Conservation (phyloP, 768 basidiomycete species). For the Boletellus ananiceps region DNA sequence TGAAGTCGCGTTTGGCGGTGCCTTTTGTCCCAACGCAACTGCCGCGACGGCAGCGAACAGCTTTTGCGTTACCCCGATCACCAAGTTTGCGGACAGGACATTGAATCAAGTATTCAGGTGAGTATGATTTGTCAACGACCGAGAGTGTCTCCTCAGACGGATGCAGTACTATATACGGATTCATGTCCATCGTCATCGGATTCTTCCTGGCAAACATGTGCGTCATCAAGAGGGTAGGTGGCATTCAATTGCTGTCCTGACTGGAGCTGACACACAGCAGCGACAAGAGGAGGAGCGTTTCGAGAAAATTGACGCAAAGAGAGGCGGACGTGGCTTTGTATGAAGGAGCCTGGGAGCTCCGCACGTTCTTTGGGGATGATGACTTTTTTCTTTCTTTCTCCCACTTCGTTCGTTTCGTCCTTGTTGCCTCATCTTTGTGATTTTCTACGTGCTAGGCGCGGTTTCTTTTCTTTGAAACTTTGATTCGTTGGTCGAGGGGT, state of each 20-base stretch:
- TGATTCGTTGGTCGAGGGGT: background rate
- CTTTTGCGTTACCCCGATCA: slow-evolving; percentile 72
- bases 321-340: slow-evolving; percentile 83
- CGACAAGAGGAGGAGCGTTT: slow-evolving; percentile 79
- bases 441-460: slow-evolving; percentile 3
- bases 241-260: background rate
- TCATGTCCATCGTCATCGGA: slow-evolving; percentile 71
- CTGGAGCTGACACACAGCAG: slow-evolving; percentile 35
- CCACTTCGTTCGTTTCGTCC: background rate
- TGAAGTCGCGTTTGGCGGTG: slow-evolving; percentile 53
- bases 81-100: slow-evolving; percentile 61
- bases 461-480: background rate
- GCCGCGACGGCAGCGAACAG: slow-evolving; percentile 37
- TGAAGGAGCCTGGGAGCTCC: slow-evolving; percentile 32
- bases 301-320: slow-evolving; percentile 85
- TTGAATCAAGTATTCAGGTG: slow-evolving; percentile 85
- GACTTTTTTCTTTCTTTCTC: background rate
- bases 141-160: background rate
- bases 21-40: slow-evolving; percentile 48
- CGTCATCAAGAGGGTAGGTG: slow-evolving; percentile 70
- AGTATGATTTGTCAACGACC: slow-evolving; percentile 11
- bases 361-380: background rate
- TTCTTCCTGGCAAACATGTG: slow-evolving; percentile 80
- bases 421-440: background rate
- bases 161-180: slow-evolving; percentile 67